Evolutionary conservation across 108 stramenopile species (phyloP).

Genomic region (Nitzschia putrida): DNA sequence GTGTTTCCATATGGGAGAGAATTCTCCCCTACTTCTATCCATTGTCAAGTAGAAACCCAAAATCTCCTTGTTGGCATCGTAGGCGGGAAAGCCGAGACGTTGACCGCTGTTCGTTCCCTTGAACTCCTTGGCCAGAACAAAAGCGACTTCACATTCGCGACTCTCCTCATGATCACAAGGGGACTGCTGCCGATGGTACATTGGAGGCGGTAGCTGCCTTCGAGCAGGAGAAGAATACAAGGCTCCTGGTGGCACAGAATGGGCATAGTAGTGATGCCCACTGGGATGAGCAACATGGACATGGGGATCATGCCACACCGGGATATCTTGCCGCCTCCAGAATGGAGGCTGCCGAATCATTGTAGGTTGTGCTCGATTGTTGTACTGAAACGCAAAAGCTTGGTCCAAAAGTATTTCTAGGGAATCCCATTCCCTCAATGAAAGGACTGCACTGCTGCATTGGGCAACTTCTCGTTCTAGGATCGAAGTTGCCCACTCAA

Average conservation of each 20-base stretch:
- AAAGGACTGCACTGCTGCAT: slow-evolving; percentile 48
- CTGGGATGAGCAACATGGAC: too few species aligned
- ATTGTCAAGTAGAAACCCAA: slow-evolving; percentile 55
- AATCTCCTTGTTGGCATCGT: slow-evolving; percentile 50
- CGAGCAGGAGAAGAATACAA: too few species aligned
- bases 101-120: slow-evolving; percentile 52
- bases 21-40: slow-evolving; percentile 33
- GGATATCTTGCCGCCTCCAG: too few species aligned
- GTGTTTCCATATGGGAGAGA: slow-evolving; percentile 44
- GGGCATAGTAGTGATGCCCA: too few species aligned
- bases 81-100: slow-evolving; percentile 62
- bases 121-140: slow-evolving; percentile 64
- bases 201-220: too few species aligned
- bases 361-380: too few species aligned
- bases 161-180: too few species aligned
- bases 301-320: too few species aligned
- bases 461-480: slow-evolving; percentile 50
- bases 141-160: slow-evolving; percentile 44
- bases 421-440: slow-evolving; percentile 51
- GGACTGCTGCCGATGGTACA: too few species aligned
- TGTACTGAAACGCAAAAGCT: slow-evolving; percentile 45
- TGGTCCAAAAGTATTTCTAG: slow-evolving; percentile 49
- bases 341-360: too few species aligned
- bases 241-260: too few species aligned
- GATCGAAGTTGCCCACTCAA: slow-evolving; percentile 48